phyloP scores from a whole-genome alignment of 2,329 filamentous ascomycete genomes.

The Colletotrichum tofieldiae region DNA sequence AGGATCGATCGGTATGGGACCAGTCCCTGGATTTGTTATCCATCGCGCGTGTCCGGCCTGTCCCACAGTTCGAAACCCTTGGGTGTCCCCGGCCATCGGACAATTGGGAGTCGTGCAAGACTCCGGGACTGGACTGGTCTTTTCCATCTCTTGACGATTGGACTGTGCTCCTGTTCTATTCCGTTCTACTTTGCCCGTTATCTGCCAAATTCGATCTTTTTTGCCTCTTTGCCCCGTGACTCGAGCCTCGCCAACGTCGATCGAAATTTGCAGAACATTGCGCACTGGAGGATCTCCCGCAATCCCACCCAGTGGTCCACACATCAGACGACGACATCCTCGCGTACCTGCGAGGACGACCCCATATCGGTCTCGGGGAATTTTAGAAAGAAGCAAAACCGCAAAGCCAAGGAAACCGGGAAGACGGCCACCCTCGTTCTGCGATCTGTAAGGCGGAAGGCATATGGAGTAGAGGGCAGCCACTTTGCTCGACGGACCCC shows the following conservation, averaged over 20 bases:
- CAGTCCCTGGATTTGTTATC: background rate
- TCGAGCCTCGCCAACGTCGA: background rate
- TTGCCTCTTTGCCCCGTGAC: background rate
- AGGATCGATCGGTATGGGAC: background rate
- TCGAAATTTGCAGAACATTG: slow-evolving; percentile 6
- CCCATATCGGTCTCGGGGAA: background rate
- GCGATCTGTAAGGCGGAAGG: background rate
- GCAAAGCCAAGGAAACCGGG: background rate
- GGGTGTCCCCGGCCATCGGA: slow-evolving; percentile 11
- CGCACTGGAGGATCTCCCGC: slow-evolving; percentile 5
- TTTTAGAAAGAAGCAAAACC: background rate
- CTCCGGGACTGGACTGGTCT: background rate
- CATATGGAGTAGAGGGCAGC: background rate
- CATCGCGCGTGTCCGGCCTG: background rate
- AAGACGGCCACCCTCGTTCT: background rate
- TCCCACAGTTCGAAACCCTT: slow-evolving; percentile 12
- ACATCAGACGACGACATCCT: background rate
- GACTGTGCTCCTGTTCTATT: background rate
- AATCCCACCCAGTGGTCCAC: background rate
- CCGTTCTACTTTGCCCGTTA: no score
- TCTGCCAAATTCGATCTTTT: background rate
- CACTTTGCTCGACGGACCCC: background rate
- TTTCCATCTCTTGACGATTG: background rate
- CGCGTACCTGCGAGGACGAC: background rate
- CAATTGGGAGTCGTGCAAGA: slow-evolving; percentile 3